phyloP scores from a whole-genome alignment of 2,329 filamentous ascomycete species.

The Cordyceps militaris region DNA sequence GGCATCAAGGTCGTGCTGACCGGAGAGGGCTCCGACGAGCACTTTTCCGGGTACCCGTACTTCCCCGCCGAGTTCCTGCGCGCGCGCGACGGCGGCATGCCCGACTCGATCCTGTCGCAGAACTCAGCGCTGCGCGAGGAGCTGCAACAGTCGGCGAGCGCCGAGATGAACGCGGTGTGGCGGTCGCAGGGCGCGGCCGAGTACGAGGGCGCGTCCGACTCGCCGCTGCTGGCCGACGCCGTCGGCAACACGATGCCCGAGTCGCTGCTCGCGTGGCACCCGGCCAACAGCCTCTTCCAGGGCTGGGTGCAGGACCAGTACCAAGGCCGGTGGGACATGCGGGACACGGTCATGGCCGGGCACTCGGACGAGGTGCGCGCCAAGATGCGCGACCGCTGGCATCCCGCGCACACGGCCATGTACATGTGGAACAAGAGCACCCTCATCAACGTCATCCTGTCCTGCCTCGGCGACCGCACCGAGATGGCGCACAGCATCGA shows the following conservation, averaged over 20 bases:
- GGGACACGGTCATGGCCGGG: constrained; percentile 11
- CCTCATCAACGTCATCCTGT: constrained; percentile 24
- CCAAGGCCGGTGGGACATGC: background rate
- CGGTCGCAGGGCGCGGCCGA: background rate
- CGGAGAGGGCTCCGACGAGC: constrained; percentile 46
- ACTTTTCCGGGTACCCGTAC: constrained; percentile 45
- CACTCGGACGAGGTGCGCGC: constrained; percentile 15
- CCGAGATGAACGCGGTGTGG: background rate
- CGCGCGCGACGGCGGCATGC: constrained; percentile 37
- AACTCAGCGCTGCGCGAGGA: background rate
- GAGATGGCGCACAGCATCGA: constrained; percentile 33
- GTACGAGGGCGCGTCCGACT: background rate
- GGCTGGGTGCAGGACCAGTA: background rate
- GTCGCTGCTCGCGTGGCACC: background rate
- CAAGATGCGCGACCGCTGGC: constrained; percentile 23
- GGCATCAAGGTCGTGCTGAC: constrained; percentile 49
- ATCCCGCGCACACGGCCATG: constrained; percentile 22
- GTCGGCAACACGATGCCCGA: background rate
- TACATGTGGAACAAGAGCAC: constrained; percentile 22
- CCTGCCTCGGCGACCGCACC: constrained; percentile 26
- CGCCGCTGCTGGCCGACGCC: background rate
- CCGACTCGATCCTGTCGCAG: constrained; percentile 18
- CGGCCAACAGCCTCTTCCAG: background rate
- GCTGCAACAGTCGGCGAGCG: background rate
- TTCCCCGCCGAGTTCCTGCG: constrained; percentile 41